phyloP scores from a whole-genome alignment of 441 rosid genomes.

The Pelargonium myrrhifolium region DNA sequence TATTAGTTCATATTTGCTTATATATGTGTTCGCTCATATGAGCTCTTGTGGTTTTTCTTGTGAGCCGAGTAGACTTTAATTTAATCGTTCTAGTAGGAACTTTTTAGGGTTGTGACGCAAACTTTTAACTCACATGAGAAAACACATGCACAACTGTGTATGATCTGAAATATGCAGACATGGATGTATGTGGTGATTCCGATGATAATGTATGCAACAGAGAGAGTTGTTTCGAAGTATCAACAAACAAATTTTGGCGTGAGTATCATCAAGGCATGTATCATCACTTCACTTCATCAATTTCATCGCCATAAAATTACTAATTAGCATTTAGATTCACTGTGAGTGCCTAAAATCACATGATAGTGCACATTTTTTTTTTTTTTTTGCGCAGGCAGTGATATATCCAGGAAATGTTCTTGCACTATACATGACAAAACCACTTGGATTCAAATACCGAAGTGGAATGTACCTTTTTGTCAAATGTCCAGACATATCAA shows the following conservation, averaged over 20 bases:
- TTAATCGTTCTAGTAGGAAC: no score
- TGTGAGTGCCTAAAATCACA: not conserved
- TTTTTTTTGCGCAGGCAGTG: slow-evolving; percentile 43
- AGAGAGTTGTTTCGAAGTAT: slow-evolving; percentile 46
- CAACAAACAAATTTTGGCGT: slow-evolving; percentile 56
- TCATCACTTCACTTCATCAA: no score
- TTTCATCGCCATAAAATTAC: no score
- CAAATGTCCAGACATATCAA: slow-evolving; percentile 75
- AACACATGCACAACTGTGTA: not conserved
- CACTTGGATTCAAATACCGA: slow-evolving; percentile 62
- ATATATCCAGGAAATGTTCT: slow-evolving; percentile 86
- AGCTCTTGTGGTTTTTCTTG: no score
- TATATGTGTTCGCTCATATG: no score
- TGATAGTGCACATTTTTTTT: not conserved
- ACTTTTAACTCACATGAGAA: no score
- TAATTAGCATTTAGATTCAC: not conserved
- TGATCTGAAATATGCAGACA: slow-evolving; percentile 39
- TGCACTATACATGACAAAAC: slow-evolving; percentile 77
- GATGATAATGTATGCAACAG: slow-evolving; percentile 45
- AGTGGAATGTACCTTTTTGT: slow-evolving; percentile 95
- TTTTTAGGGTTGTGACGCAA: no score
- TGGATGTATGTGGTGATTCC: slow-evolving; percentile 79
- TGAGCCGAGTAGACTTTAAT: no score
- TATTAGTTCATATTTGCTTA: no score
- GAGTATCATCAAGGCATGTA: slow-evolving; percentile 59